These are phyloP conservation scores for Sutorius australiensis DNA, from an alignment of 768 basidiomycete species.

Conservation along the genomic window DNA sequence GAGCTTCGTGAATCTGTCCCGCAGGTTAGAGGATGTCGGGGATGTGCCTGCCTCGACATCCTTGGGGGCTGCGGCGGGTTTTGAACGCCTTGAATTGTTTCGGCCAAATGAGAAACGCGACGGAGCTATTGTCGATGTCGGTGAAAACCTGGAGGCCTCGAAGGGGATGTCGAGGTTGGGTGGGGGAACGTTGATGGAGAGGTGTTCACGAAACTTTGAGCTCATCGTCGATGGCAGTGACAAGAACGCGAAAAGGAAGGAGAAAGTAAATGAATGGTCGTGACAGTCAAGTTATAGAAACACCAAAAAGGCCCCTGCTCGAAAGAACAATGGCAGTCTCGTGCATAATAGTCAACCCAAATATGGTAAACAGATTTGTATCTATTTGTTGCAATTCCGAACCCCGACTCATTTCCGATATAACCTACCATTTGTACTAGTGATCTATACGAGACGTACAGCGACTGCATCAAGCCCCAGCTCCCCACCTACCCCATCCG, in stretches of 20 bases:
- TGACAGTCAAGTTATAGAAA: slow-evolving; percentile 5
- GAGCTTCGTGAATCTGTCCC: slow-evolving; percentile 35
- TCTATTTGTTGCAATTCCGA: neutral
- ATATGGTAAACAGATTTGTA: slow-evolving; percentile 14
- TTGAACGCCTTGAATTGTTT: slow-evolving; percentile 8
- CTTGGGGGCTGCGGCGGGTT: neutral
- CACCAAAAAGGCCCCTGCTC: neutral
- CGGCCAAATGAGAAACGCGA: slow-evolving; percentile 26
- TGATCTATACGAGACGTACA: neutral
- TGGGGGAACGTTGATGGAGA: slow-evolving; percentile 20
- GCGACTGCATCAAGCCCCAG: neutral
- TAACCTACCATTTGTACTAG: neutral
- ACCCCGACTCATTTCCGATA: slow-evolving; percentile 2
- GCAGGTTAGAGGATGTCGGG: slow-evolving; percentile 20
- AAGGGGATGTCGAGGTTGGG: slow-evolving; percentile 14
- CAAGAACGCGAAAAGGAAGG: neutral
- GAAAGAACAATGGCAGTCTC: slow-evolving; percentile 18
- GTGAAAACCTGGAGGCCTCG: slow-evolving; percentile 41
- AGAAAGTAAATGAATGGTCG: slow-evolving; percentile 9
- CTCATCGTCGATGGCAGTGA: slow-evolving; percentile 14
- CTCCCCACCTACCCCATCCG: neutral
- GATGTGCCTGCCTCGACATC: slow-evolving; percentile 28
- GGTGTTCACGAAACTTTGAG: slow-evolving; percentile 32
- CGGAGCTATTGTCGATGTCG: slow-evolving; percentile 37
- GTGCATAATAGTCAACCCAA: slow-evolving; percentile 13